phyloP scores from a whole-genome alignment of 148 eudicot species.

The Arctostaphylos glauca region DNA sequence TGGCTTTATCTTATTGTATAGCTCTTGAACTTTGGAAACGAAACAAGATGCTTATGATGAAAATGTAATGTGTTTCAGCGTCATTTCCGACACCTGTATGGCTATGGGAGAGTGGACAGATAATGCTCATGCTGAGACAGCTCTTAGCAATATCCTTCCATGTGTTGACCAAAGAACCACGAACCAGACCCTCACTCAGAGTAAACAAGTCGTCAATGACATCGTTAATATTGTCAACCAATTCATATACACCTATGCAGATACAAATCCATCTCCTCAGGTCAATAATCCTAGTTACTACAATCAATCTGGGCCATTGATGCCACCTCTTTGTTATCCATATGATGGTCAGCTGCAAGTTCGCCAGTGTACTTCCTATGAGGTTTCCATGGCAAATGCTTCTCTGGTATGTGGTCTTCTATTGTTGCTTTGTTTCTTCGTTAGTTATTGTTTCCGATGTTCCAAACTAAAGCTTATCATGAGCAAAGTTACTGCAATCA shows the following conservation, averaged over 20 bases:
- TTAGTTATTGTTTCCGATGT: background rate
- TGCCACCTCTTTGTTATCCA: conserved; percentile 85
- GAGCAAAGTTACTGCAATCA: background rate
- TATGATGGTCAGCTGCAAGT: conserved; percentile 70
- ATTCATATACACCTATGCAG: conserved; percentile 64
- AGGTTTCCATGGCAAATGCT: conserved; percentile 72
- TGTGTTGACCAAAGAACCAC: conserved; percentile 85
- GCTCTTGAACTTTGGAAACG: too few species aligned
- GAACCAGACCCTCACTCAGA: conserved; percentile 67
- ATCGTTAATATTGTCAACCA: conserved; percentile 64
- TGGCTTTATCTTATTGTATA: background rate
- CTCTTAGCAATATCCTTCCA: conserved; percentile 92
- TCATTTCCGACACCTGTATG: conserved; percentile 79
- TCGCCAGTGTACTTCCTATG: conserved; percentile 51
- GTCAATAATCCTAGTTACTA: conserved; percentile 41
- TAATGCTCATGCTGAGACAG: conserved; percentile 87
- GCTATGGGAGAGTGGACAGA: conserved; percentile 99
- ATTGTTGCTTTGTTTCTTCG: background rate
- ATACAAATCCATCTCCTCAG: conserved; percentile 53
- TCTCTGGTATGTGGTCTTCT: conserved; percentile 49
- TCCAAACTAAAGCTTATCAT: background rate
- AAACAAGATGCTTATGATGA: background rate
- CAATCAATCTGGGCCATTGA: conserved; percentile 83
- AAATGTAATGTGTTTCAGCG: conserved; percentile 38
- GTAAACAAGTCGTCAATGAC: conserved; percentile 56